phyloP scores from a whole-genome alignment of 176 grass and related monocot species.

The Pharus latifolius region DNA sequence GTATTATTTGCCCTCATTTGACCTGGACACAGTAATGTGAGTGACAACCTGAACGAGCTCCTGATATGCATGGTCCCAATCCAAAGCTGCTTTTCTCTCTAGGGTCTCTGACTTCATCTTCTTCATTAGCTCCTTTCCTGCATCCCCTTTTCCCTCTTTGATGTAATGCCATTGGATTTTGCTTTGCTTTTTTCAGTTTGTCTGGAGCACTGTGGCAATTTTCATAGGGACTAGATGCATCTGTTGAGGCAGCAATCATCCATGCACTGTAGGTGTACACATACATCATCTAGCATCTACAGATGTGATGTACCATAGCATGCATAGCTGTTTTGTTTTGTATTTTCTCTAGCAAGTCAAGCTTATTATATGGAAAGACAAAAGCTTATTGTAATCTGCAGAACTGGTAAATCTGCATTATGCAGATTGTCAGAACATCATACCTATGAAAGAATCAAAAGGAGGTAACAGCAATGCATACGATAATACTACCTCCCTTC shows the following conservation, averaged over 20 bases:
- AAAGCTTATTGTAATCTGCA: neutral
- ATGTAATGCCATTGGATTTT: neutral
- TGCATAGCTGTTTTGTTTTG: conserved; percentile 24
- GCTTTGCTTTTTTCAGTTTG: conserved; percentile 10
- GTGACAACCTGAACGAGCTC: conserved; percentile 20
- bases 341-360: neutral
- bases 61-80: conserved; percentile 13
- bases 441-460: neutral
- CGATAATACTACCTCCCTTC: no score
- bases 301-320: conserved; percentile 40
- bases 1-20: conserved; percentile 23
- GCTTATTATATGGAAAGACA: neutral
- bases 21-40: conserved; percentile 26
- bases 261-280: neutral
- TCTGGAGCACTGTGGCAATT: conserved; percentile 26
- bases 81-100: neutral
- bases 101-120: conserved; percentile 9
- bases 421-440: neutral
- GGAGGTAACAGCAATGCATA: neutral
- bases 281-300: conserved; percentile 14
- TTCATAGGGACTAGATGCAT: conserved; percentile 9
- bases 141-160: conserved; percentile 3
- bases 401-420: neutral
- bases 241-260: neutral
- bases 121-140: conserved; percentile 7